Conservation (phyloP, 306 rosid genomes). For the Acmispon strigosus region DNA sequence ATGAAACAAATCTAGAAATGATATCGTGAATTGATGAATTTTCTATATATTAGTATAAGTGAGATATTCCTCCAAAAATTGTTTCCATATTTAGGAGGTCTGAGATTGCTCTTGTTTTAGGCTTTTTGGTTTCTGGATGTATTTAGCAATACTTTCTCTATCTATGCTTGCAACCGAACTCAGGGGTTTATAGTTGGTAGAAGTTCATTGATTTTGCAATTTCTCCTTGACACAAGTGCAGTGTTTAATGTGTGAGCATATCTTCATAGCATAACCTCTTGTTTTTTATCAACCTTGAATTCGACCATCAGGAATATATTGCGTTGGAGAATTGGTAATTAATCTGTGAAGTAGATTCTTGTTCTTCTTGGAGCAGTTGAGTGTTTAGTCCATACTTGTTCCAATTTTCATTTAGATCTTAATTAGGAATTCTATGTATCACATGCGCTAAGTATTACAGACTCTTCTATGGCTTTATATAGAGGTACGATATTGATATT, state of each 20-base stretch:
- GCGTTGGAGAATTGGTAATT: background rate
- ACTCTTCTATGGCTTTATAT: background rate
- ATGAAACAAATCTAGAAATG: background rate
- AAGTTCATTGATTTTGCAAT: background rate
- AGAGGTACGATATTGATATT: background rate
- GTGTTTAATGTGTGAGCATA: background rate
- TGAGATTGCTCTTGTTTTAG: background rate
- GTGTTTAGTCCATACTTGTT: background rate
- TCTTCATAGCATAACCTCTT: background rate
- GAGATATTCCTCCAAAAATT: background rate
- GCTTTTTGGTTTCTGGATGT: background rate
- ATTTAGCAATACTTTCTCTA: background rate
- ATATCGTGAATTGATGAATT: background rate
- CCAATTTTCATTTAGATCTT: slow-evolving; percentile 8
- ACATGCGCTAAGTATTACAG: background rate
- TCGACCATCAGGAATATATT: background rate
- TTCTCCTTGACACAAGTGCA: background rate
- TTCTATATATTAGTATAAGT: background rate
- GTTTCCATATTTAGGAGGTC: slow-evolving; percentile 8
- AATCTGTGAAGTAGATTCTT: background rate
- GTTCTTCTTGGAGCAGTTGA: background rate
- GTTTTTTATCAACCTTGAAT: slow-evolving; percentile 10
- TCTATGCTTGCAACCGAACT: slow-evolving; percentile 1
- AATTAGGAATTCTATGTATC: slow-evolving; percentile 8
- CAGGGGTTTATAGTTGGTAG: background rate